Evolutionary conservation across 1,284 basidiomycete species (phyloP).

Genomic region (Puccinia horiana): DNA sequence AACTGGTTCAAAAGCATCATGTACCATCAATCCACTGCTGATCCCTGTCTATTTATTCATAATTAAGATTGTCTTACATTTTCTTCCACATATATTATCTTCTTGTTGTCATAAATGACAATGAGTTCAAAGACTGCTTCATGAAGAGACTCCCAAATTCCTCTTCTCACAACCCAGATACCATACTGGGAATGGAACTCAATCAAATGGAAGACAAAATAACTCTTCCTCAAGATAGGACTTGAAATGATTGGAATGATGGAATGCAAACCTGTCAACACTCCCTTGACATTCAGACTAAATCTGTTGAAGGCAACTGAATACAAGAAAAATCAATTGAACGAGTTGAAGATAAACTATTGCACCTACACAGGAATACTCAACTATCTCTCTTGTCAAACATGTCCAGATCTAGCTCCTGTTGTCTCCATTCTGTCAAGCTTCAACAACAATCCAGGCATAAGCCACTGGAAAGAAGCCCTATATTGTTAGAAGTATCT

Average conservation of each 20-base stretch:
- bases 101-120: not conserved
- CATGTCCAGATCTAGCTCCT: not conserved
- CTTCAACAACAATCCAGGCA: not conserved
- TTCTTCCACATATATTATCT: not conserved
- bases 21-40: not conserved
- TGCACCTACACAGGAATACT: not conserved
- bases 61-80: not conserved
- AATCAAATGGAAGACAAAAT: not conserved
- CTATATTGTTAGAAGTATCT: not conserved
- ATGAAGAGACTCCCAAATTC: not conserved
- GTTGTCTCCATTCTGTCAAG: not conserved
- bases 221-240: not conserved
- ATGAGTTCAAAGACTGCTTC: not conserved
- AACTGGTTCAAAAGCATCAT: not conserved
- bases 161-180: not conserved
- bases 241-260: not conserved
- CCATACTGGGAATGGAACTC: not conserved
- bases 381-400: not conserved
- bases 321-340: not conserved
- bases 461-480: not conserved
- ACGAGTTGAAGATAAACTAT: not conserved
- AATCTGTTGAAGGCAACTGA: not conserved
- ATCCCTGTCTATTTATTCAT: not conserved
- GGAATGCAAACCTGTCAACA: not conserved
- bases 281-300: not conserved